These are phyloP conservation scores for Termitomyces sp. DNA, from an alignment of 768 basidiomycete species.

Conservation along the genomic window DNA sequence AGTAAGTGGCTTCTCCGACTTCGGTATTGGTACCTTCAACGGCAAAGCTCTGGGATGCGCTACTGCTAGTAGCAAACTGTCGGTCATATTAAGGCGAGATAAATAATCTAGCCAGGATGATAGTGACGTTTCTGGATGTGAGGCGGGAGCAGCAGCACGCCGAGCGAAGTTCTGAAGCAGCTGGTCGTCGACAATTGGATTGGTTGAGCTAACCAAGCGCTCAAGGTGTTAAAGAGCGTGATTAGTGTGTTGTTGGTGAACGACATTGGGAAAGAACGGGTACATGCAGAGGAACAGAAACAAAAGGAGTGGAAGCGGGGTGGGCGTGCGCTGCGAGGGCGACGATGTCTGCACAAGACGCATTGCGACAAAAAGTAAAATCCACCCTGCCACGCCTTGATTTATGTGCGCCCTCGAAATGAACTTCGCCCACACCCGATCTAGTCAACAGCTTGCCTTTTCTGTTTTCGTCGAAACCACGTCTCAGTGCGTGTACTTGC, in stretches of 20 bases:
- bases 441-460: background rate
- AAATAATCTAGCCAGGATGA: slow-evolving; percentile 2
- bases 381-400: background rate
- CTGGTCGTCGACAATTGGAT: slow-evolving; percentile 25
- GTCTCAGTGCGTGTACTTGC: background rate
- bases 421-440: background rate
- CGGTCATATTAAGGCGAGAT: slow-evolving; percentile 1
- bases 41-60: slow-evolving; percentile 2
- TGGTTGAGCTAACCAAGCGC: slow-evolving; percentile 45
- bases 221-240: slow-evolving; percentile 48
- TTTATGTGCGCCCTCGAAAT: background rate
- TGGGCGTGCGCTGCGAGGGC: slow-evolving; percentile 3
- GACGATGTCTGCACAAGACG: slow-evolving; percentile 7
- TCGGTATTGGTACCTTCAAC: slow-evolving; percentile 16
- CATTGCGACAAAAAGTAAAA: slow-evolving; percentile 2
- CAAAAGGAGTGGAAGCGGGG: slow-evolving; percentile 6
- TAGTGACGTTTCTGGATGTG: slow-evolving; percentile 17
- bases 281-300: slow-evolving; percentile 16
- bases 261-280: slow-evolving; percentile 8
- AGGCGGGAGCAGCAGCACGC: slow-evolving; percentile 28
- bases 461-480: background rate
- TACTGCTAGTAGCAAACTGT: background rate
- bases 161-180: slow-evolving; percentile 33
- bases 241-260: slow-evolving; percentile 58
- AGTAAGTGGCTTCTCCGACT: slow-evolving; percentile 15